Evolutionary conservation across 257 asterid species (phyloP), one percentile per base, ranked within the genome.

Genomic region (Solanum tarapatanum): DNA sequence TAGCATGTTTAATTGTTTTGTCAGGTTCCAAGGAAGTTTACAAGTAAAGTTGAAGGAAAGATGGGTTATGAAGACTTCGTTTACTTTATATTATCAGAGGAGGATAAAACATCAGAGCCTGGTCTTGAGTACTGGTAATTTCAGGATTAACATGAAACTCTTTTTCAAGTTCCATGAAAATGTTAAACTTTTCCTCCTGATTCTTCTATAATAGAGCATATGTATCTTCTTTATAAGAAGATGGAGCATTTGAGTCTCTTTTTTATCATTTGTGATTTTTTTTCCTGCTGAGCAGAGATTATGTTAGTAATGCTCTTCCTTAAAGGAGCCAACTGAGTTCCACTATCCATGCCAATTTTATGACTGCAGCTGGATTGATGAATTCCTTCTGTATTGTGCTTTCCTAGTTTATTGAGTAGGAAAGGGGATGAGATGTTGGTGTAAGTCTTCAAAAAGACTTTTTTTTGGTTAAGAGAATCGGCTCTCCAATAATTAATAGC

Each of bases 61-160:
- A 97, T 97, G 99, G 99, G 98, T 86, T 97, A 97, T 93, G 99
- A 97, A 95, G 99, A 97, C 91, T 97, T 97, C 37, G 98, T 96
- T 83, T 95, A 97, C 90, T 97, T 97, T 93, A 97, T 97, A 88
- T 93, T 97, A 93, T 95, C 99, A 17, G 99, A 97, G 94, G 99
- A 97, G 92, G 98, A 96, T 92, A 97, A 97, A 92, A 90, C 99
- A 82, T 97, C 99, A n/a, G 99, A 94, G 89, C 99, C 98, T 86
- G 93, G 99, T 91, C 99, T 97, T 88, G 99, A 96, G 84, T 97
- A 94, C 88, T 97, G 99, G 99, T 97, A 91, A 94, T 91, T 66
- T 79, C 39, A 48, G 85, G 43, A 48, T 82, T 82, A 82, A 73
- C 70, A 17, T 51, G 41, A 86, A 72, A 86, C 35, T 39, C 60